These are phyloP conservation scores for Colletotrichum lindemuthianum DNA, from an alignment of 2,329 filamentous ascomycete genomes.

Conservation along the genomic window DNA sequence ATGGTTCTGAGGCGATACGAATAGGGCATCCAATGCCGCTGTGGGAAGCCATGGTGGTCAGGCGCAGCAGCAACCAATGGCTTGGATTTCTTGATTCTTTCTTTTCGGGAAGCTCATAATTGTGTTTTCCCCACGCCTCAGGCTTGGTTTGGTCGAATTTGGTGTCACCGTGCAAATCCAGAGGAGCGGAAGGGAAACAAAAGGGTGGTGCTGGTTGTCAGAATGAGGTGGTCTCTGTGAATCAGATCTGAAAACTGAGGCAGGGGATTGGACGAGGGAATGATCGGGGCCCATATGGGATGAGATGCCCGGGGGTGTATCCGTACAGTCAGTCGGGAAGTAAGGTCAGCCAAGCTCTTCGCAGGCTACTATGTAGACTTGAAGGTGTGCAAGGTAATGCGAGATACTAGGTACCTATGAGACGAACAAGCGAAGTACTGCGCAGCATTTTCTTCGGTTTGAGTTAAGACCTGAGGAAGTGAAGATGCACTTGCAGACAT, in stretches of 20 bases:
- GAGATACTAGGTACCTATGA: no score
- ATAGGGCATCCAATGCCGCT: conserved; percentile 4
- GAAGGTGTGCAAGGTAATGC: background rate
- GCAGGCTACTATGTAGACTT: background rate
- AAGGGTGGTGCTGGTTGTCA: conserved; percentile 1
- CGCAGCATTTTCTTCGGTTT: no score
- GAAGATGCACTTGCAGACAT: background rate
- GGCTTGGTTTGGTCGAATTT: background rate
- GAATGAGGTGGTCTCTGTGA: conserved; percentile 24
- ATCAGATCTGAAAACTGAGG: conserved; percentile 18
- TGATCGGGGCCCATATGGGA: conserved; percentile 19
- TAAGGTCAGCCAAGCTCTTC: background rate
- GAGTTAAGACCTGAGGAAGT: conserved; percentile 4
- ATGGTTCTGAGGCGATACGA: conserved; percentile 15
- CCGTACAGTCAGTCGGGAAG: conserved; percentile 6
- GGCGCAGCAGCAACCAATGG: conserved; percentile 4
- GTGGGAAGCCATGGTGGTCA: conserved; percentile 10
- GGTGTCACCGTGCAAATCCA: background rate
- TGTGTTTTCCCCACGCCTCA: background rate
- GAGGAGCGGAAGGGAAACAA: conserved; percentile 1
- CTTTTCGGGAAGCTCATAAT: background rate
- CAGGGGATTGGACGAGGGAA: conserved; percentile 20
- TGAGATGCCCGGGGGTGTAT: conserved; percentile 16
- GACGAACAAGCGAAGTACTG: no score
- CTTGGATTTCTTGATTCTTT: conserved; percentile 6